Base-by-base conservation (phyloP, 768 basidiomycete species). In the Sarcodon sp. region DNA sequence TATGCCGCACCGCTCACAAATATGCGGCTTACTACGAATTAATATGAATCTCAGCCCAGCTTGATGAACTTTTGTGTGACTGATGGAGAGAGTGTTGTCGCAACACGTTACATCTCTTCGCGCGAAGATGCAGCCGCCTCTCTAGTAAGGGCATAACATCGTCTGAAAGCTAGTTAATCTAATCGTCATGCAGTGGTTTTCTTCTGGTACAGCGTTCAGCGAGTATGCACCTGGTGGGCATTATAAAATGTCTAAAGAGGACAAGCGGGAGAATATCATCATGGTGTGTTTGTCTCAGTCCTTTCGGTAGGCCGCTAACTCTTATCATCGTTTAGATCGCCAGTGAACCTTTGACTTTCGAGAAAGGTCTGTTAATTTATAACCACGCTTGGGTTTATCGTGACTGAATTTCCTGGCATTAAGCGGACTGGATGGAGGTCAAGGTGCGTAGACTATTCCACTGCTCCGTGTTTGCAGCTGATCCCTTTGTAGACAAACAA, bases 391-490 rank as follows among this genome's bases (percentile, higher is more conserved):
- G 15, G 18, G 12, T 18, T 41, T 41, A 15, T 41, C 13, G 39
- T 41, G 15, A 15, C 13, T 47, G 12, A 36, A 27, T 38, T 7
- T n/a, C 36, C 45, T 43, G 35, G 27, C 35, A 38, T 35, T 37
- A 53, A 80, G 89, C 90, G 45, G 96, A 99, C 62, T 99, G 96
- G 96, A 93, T 97, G 84, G 96, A 97, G 64, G 93, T 99, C 58
- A 41, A 41, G 21, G 21, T 27, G 21, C 21, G 21, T 4, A 27
- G 21, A 4, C 21, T 27, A 27, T 27, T 4, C 21, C 21, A 27
- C 21, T 27, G 4, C 21, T 3, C 21, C 21, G 21, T 27, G 21
- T 27, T 27, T 27, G 4, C 21, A 27, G 21, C 21, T 27, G 21
- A 27, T 27, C 21, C 21, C 21, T 27, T 27, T 27, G 21, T 86